Evolutionary conservation across 768 basidiomycete genomes (phyloP).

Genomic region (Serpula lacrymans): DNA sequence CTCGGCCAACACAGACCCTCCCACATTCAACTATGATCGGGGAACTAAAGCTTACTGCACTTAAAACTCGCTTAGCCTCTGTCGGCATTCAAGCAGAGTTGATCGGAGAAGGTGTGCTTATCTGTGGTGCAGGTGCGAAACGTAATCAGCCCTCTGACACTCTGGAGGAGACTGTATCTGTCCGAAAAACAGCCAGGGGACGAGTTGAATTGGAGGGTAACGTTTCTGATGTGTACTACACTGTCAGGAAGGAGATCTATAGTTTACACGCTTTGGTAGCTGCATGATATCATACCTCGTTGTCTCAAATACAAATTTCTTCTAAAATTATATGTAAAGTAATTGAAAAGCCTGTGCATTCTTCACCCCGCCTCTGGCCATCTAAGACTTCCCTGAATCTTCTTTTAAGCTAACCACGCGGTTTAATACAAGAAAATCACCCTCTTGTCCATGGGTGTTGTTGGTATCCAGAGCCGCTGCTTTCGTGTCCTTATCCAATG

Average conservation of each 20-base stretch:
- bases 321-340: constrained; percentile 8
- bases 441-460: constrained; percentile 45
- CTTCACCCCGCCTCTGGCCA: too few relatives aligned
- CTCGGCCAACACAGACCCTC: constrained; percentile 62
- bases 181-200: constrained; percentile 82
- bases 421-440: constrained; percentile 84
- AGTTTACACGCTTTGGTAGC: constrained; percentile 86
- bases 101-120: constrained; percentile 93
- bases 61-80: constrained; percentile 76
- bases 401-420: constrained; percentile 94
- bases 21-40: constrained; percentile 96
- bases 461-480: constrained; percentile 58
- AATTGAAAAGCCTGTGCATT: neutral
- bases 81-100: constrained; percentile 88
- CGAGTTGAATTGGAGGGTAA: constrained; percentile 88
- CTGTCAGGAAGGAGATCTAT: constrained; percentile 87
- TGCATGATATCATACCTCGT: constrained; percentile 34
- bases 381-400: constrained; percentile 83
- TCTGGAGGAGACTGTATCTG: constrained; percentile 73
- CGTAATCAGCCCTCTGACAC: constrained; percentile 38
- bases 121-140: constrained; percentile 70
- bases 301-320: neutral
- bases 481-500: constrained; percentile 83
- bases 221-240: constrained; percentile 85
- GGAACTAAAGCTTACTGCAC: constrained; percentile 86